Conservation (phyloP, 352 stramenopile genomes). For the Phytophthora cryptogea region DNA sequence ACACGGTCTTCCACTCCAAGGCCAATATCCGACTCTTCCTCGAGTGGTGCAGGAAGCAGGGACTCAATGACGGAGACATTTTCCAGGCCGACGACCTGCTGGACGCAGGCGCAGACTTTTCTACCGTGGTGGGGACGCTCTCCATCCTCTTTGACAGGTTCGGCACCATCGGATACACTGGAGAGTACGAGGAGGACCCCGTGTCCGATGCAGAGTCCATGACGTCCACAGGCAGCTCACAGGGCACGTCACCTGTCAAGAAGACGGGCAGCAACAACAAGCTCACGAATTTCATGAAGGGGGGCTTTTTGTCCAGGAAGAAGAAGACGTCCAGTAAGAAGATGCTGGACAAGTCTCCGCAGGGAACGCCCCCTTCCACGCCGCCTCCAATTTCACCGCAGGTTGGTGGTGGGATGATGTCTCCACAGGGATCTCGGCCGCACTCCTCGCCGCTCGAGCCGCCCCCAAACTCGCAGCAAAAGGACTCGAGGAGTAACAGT, state of each 20-base stretch:
- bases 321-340: conserved; percentile 54
- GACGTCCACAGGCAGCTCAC: conserved; percentile 66
- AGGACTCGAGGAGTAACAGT: conserved; percentile 51
- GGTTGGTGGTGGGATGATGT: conserved; percentile 36
- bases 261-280: conserved; percentile 72
- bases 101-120: conserved; percentile 65
- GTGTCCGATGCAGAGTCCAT: conserved; percentile 73
- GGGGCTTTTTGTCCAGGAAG: conserved; percentile 73
- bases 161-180: conserved; percentile 57
- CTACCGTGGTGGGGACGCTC: conserved; percentile 71
- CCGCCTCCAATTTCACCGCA: conserved; percentile 60
- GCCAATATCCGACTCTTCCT: conserved; percentile 85
- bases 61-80: conserved; percentile 69
- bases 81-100: conserved; percentile 84
- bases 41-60: conserved; percentile 77
- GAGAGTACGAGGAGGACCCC: conserved; percentile 64
- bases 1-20: conserved; percentile 89
- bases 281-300: conserved; percentile 82
- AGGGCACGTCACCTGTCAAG: conserved; percentile 59
- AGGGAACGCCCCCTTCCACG: conserved; percentile 66
- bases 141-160: conserved; percentile 88
- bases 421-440: conserved; percentile 31
- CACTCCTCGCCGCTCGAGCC: conserved; percentile 29
- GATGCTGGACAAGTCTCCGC: conserved; percentile 33
- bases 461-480: conserved; percentile 17